Conservation (phyloP, 257 asterid genomes). For the Plectranthus barbatus region DNA sequence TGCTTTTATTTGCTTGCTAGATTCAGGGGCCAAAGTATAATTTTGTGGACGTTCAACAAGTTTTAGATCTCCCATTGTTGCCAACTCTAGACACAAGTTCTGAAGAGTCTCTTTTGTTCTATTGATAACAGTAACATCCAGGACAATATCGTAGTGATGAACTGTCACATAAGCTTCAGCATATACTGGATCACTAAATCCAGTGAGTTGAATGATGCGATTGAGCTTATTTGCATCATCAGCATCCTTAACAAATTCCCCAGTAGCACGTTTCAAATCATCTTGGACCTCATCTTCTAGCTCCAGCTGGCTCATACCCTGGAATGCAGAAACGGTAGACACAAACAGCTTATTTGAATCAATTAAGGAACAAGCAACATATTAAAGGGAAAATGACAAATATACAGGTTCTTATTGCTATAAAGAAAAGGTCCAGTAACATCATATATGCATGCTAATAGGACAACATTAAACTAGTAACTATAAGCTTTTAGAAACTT, state of each 20-base stretch:
- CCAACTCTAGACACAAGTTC: conserved; percentile 94
- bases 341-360: neutral
- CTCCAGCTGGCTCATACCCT: conserved; percentile 99
- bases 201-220: conserved; percentile 92
- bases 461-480: neutral
- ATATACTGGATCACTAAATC: conserved; percentile 98
- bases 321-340: conserved; percentile 8
- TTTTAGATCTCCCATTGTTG: conserved; percentile 99
- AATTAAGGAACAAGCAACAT: neutral
- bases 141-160: conserved; percentile 93
- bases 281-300: conserved; percentile 97
- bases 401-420: neutral
- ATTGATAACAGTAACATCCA: conserved; percentile 88
- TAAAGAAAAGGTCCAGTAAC: neutral
- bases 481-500: neutral
- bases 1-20: conserved; percentile 98
- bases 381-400: neutral
- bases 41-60: conserved; percentile 99
- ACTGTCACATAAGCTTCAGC: conserved; percentile 98
- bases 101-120: conserved; percentile 96
- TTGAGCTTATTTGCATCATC: conserved; percentile 89
- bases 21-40: conserved; percentile 87
- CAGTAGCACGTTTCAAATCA: conserved; percentile 97
- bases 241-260: conserved; percentile 80
- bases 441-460: neutral